Base-by-base conservation (phyloP, 306 rosid species). In the Glycine soja region DNA sequence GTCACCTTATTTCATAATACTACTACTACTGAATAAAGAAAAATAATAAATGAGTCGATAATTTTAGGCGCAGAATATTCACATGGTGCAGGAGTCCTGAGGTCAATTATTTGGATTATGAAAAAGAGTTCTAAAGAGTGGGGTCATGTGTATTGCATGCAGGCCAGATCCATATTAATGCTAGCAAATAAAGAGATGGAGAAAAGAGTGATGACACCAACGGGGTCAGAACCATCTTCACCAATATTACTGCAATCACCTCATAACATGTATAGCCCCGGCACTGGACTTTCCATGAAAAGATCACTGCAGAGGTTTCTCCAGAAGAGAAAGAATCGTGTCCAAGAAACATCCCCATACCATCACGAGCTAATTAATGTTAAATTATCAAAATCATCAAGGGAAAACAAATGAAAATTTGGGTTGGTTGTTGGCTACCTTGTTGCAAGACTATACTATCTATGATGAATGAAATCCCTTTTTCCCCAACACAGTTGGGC, bases 301-400 rank as follows among this genome's bases (percentile, higher is more conserved):
- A 90, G 81, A 78, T 93, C 98, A 0, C 85, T 93, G 2, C 98
- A 91, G 68, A 78, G 87, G 66, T 93, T 93, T 82, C 92, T 93
- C 14, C 95, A 93, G 57, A 93, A 91, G 89, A 83, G 98, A 43
- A 88, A 89, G 88, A 82, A 82, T 68, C 86, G 98, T 15, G 81
- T 79, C 64, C 97, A 88, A 81, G 87, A 88, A 56, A 79, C 93
- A 61, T 82, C 93, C 12, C 70, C 92, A 1, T 91, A 89, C 82
- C 4, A 80, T 78, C 85, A 81, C 42, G 78, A 24, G 30, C 30
- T 24, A 36, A 77, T 19, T 36, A 6, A 52, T 4, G 10, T 12
- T 24, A 10, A 40, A 68, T 46, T 4, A 75, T 12, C 14, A 61
- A 2, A 70, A 43, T 34, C 9, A 42, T 24, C 30, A 68, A 13